These are phyloP conservation scores for Candida fluviatilis DNA, from an alignment of 805 yeast genomes.

Conservation along the genomic window DNA sequence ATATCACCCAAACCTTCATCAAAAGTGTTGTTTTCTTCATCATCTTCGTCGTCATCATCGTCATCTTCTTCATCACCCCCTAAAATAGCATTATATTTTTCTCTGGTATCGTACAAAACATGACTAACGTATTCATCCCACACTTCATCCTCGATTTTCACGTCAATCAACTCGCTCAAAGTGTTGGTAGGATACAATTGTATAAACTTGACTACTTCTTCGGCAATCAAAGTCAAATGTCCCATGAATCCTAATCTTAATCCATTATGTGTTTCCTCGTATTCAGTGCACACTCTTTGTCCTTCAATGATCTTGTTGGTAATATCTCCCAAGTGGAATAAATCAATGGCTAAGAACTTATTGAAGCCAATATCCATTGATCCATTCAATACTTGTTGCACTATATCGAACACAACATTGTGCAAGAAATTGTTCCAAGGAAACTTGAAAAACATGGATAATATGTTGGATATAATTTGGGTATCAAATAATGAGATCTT, in stretches of 20 bases:
- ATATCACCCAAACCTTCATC: constrained; percentile 37
- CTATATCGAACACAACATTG: constrained; percentile 45
- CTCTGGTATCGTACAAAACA: constrained; percentile 82
- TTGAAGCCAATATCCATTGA: constrained; percentile 48
- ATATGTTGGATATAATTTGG: constrained; percentile 38
- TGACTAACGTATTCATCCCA: constrained; percentile 86
- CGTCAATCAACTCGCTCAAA: constrained; percentile 34
- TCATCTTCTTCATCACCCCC: constrained; percentile 71
- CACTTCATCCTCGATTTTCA: constrained; percentile 36
- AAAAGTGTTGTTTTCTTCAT: constrained; percentile 20
- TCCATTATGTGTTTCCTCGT: constrained; percentile 45
- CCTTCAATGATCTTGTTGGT: constrained; percentile 40
- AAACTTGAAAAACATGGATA: constrained; percentile 41
- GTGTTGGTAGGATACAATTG: constrained; percentile 35
- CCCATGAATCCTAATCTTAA: constrained; percentile 94
- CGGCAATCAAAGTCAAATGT: constrained; percentile 88
- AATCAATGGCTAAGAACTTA: constrained; percentile 48
- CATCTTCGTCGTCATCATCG: constrained; percentile 28
- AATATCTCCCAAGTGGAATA: constrained; percentile 49
- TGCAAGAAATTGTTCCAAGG: constrained; percentile 47
- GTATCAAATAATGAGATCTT: constrained; percentile 41
- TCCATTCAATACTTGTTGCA: constrained; percentile 45
- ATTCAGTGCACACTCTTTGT: constrained; percentile 59
- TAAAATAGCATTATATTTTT: constrained; percentile 87
- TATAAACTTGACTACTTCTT: constrained; percentile 91